Evolutionary conservation across 805 yeast genomes (phyloP).

Genomic region (Candida succiphila): DNA sequence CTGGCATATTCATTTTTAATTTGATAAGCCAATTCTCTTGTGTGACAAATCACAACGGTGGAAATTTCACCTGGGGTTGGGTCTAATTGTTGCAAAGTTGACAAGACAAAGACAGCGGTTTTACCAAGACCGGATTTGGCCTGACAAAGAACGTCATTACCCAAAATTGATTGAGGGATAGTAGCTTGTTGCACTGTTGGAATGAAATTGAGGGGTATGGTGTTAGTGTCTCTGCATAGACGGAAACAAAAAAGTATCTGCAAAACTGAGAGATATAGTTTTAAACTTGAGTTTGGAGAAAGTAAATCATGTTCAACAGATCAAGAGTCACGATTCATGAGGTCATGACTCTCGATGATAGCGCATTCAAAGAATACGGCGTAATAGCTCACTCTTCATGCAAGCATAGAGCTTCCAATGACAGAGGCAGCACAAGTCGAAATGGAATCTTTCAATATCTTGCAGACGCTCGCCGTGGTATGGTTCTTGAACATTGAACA

Average conservation of each 20-base stretch:
- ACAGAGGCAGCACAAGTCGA: too few species aligned
- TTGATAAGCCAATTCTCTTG: conserved; percentile 98
- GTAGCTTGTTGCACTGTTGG: conserved; percentile 86
- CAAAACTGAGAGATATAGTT: neutral
- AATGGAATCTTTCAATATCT: too few species aligned
- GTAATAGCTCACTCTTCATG: too few species aligned
- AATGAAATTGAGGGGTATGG: conserved; percentile 1
- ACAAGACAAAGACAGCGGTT: conserved; percentile 93
- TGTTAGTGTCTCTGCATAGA: neutral
- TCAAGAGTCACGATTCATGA: too few species aligned
- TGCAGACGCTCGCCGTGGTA: too few species aligned
- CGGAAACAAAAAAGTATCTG: neutral
- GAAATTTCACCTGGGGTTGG: conserved; percentile 96
- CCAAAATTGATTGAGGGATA: conserved; percentile 95
- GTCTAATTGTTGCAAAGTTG: conserved; percentile 93
- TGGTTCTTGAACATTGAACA: too few species aligned
- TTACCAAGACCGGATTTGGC: conserved; percentile 99
- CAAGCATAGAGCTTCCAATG: too few species aligned
- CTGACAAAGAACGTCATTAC: conserved; percentile 96
- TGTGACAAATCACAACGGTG: conserved; percentile 91
- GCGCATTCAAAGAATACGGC: too few species aligned
- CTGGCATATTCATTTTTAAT: conserved; percentile 95
- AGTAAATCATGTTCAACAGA: neutral
- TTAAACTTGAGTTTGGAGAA: neutral
- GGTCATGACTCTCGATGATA: too few species aligned